Evolutionary conservation across 768 basidiomycete genomes (phyloP).

Genomic region (Termitomyces sp.): DNA sequence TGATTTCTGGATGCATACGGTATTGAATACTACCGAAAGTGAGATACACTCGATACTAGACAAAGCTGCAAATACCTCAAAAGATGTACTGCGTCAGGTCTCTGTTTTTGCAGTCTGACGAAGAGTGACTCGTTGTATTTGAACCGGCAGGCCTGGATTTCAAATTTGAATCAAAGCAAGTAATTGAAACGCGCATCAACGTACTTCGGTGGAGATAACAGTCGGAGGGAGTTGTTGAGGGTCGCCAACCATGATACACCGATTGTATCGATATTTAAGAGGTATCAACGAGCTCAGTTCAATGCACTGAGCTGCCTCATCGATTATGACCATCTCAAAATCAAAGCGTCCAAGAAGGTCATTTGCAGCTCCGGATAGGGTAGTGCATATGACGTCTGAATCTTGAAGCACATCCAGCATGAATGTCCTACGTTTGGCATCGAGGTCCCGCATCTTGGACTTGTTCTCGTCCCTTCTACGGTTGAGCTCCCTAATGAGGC

Average conservation of each 20-base stretch:
- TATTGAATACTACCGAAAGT: constrained; percentile 79
- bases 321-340: constrained; percentile 95
- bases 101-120: constrained; percentile 79
- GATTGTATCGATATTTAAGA: constrained; percentile 76
- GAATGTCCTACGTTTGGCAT: constrained; percentile 71
- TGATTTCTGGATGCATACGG: constrained; percentile 98
- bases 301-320: constrained; percentile 96
- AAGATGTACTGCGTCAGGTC: constrained; percentile 82
- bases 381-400: constrained; percentile 92
- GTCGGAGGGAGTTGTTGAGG: constrained; percentile 97
- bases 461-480: constrained; percentile 78
- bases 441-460: constrained; percentile 74
- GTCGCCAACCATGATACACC: constrained; percentile 94
- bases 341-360: constrained; percentile 78
- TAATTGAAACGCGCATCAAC: background rate
- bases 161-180: constrained; percentile 4
- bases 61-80: constrained; percentile 53
- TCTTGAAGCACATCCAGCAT: constrained; percentile 74
- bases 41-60: background rate
- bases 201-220: constrained; percentile 42
- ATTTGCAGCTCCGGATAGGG: constrained; percentile 90
- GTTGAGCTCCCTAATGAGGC: constrained; percentile 67
- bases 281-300: constrained; percentile 95
- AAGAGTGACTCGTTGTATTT: constrained; percentile 91
- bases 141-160: constrained; percentile 53